A percentile compares a stretch with the other conserved stretches of the same genome.
Evolutionary conservation across 2,329 filamentous ascomycete genomes (phyloP).

Genomic region (Neopestalotiopsis sp.): DNA sequence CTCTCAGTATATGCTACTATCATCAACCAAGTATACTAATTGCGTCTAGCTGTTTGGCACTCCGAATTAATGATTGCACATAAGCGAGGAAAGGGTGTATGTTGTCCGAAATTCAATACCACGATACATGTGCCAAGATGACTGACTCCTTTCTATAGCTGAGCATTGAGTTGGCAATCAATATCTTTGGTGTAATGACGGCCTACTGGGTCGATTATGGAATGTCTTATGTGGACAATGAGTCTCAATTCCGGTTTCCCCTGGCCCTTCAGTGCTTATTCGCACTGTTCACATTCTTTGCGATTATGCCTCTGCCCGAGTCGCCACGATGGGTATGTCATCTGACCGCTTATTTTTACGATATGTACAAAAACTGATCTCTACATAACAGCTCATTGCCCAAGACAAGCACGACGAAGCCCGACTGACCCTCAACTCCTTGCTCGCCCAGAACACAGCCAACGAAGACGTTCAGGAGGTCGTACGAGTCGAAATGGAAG

Average conservation of each 20-base stretch:
- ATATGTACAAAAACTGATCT: not conserved
- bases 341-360: no score
- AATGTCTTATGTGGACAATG: slow-evolving; percentile 40
- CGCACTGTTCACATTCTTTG: slow-evolving; percentile 38
- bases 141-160: not conserved
- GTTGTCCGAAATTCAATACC: not conserved
- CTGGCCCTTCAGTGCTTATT: slow-evolving; percentile 50
- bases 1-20: slow-evolving; percentile 31
- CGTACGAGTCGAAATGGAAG: slow-evolving; percentile 24
- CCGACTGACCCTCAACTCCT: not conserved
- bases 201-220: slow-evolving; percentile 45
- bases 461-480: not conserved
- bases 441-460: not conserved
- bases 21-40: not conserved
- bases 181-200: slow-evolving; percentile 42
- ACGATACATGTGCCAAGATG: not conserved
- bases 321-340: slow-evolving; percentile 11
- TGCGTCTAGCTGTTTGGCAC: slow-evolving; percentile 40
- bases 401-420: slow-evolving; percentile 13
- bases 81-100: slow-evolving; percentile 20
- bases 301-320: not conserved
- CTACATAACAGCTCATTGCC: slow-evolving; percentile 2
- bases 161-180: slow-evolving; percentile 40
- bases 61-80: slow-evolving; percentile 39
- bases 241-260: slow-evolving; percentile 49